Base-by-base conservation (phyloP, 225 moss, liverwort and hornwort species). In the Anthoceros angustus region DNA sequence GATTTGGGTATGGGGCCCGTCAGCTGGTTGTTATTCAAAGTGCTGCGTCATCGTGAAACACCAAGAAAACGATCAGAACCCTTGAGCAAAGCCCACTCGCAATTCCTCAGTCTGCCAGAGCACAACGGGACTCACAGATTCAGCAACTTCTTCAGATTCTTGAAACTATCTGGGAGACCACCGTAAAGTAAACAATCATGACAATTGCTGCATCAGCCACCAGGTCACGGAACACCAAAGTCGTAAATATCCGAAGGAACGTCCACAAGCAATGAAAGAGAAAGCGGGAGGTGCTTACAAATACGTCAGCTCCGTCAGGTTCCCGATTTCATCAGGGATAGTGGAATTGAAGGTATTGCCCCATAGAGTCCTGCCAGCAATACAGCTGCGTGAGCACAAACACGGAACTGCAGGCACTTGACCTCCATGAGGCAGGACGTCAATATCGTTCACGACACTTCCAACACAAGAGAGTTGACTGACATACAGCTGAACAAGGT, bases 291-390 rank as follows among this genome's bases (percentile, higher is more conserved):
- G 9, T 18, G 74, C 82, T 81, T 43, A 81, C 78, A 82, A 76
- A 14, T 82, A 82, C 10, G 78, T 82, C 69, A 78, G 45, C 62
- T 82, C 78, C 7, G 67, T 70, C 38, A 78, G 81, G 42, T 76
- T 82, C 48, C 78, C 73, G 10, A 78, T 18, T 67, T 82, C 81
- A 11, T 75, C 75, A 48, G 81, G 76, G 42, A 76, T 73, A 6
- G 69, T 73, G 15, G 69, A 72, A 21, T 78, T 76, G 25, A 43
- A 82, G 8, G 60, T 69, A 71, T 24, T 82, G 20, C 81, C 78
- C 78, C 76, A 82, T 62, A 76, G 73, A 5, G 78, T 78, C 76
- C 81, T 78, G 76, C 72, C 72, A 9, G 18, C 72, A 78, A 10
- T 42, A 46, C 50, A 62, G 9, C 40, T 42, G 32, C 23, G 55